These are phyloP conservation scores for Solanum verrucosum DNA, from an alignment of 257 asterid species.

Conservation along the genomic window DNA sequence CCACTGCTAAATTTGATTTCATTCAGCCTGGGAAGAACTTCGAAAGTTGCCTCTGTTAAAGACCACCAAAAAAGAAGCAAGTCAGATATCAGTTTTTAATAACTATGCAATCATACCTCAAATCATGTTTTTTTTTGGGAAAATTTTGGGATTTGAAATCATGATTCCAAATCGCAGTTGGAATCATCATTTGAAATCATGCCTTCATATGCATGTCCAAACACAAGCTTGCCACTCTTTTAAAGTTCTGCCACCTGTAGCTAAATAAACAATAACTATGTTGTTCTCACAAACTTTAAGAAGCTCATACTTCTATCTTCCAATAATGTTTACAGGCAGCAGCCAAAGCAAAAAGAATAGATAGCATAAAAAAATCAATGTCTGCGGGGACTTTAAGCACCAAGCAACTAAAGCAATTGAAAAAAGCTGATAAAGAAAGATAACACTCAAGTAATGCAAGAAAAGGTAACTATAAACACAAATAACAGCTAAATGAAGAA, in stretches of 20 bases:
- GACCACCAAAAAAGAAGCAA: slow-evolving; percentile 1
- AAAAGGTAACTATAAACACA: background rate
- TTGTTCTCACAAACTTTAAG: background rate
- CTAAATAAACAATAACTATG: background rate
- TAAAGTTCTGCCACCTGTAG: background rate
- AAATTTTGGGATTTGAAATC: background rate
- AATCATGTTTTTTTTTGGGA: background rate
- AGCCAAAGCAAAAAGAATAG: background rate
- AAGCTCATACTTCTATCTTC: background rate
- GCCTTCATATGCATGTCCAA: background rate
- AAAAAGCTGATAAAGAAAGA: background rate
- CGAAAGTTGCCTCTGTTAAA: slow-evolving; percentile 87
- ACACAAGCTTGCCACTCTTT: background rate
- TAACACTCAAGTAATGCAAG: background rate
- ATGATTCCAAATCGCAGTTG: background rate
- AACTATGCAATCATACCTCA: background rate
- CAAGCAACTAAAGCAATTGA: background rate
- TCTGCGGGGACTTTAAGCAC: background rate
- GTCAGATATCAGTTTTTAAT: background rate
- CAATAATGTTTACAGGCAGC: background rate
- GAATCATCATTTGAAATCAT: background rate
- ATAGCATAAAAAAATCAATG: background rate
- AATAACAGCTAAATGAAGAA: background rate
- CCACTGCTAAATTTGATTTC: slow-evolving; percentile 96
- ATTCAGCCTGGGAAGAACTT: slow-evolving; percentile 94